Conservation (phyloP, 139 green algal genomes). For the Micractinium conductrix region DNA sequence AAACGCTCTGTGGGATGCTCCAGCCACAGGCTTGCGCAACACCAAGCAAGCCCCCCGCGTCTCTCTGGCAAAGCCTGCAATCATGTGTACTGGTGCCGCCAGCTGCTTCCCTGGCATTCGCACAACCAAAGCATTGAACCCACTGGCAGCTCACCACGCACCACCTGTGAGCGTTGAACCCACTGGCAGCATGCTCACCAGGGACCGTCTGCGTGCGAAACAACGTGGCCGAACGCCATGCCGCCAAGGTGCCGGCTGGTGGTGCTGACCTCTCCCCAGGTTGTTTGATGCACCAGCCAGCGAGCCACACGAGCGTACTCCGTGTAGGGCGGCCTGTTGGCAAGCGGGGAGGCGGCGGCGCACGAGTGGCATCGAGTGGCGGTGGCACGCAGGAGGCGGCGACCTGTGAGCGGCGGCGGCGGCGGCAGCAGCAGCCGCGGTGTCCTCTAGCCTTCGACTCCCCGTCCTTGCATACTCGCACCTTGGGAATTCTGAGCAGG, state of each 20-base stretch:
- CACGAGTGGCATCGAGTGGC: too few species aligned
- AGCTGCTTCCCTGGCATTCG: too few species aligned
- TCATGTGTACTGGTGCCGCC: too few species aligned
- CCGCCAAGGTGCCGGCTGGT: slow-evolving; percentile 24
- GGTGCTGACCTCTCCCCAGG: slow-evolving; percentile 55
- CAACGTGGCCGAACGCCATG: slow-evolving; percentile 39
- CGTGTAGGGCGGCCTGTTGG: slow-evolving; percentile 42
- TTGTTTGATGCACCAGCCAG: slow-evolving; percentile 55
- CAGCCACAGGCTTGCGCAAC: too few species aligned
- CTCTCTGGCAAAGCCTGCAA: too few species aligned
- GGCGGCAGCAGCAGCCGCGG: neutral
- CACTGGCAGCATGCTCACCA: neutral
- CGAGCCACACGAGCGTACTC: slow-evolving; percentile 51
- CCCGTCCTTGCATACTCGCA: too few species aligned
- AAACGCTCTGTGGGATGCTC: neutral
- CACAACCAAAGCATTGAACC: neutral
- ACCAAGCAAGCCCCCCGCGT: neutral
- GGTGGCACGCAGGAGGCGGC: neutral
- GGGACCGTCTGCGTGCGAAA: slow-evolving; percentile 58
- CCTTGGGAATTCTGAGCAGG: neutral
- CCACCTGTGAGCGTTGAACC: neutral
- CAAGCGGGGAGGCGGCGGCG: neutral
- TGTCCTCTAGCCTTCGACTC: too few species aligned
- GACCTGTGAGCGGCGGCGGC: neutral
- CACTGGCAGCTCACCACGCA: neutral